Evolutionary conservation across 495 filamentous ascomycete genomes (phyloP).

Genomic region (Podospora pseudoanserina): DNA sequence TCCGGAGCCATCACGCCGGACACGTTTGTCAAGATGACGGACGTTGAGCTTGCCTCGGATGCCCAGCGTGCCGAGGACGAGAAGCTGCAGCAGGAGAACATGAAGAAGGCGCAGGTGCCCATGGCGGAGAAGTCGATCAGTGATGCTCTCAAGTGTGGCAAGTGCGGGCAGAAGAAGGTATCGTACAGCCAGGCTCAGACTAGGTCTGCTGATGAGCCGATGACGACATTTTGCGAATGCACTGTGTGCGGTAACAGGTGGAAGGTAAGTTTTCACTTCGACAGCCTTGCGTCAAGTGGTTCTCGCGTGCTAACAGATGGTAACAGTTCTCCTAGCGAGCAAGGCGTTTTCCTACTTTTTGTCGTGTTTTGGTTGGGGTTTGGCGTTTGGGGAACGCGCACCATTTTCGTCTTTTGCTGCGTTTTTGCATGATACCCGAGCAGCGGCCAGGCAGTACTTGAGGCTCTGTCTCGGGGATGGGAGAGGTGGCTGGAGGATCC

Average conservation of each 20-base stretch:
- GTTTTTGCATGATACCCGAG: slow-evolving; percentile 14
- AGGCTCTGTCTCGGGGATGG: not conserved
- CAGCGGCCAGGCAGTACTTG: not conserved
- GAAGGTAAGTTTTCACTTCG: slow-evolving; percentile 51
- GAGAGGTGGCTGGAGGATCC: not conserved
- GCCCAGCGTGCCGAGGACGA: slow-evolving; percentile 74
- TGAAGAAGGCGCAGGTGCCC: slow-evolving; percentile 91
- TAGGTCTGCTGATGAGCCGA: slow-evolving; percentile 85
- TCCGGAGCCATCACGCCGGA: slow-evolving; percentile 65
- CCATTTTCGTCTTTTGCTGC: not conserved
- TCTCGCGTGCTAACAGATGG: not conserved
- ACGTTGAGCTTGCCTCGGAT: slow-evolving; percentile 51
- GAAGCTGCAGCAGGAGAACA: slow-evolving; percentile 78
- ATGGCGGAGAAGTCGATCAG: slow-evolving; percentile 84
- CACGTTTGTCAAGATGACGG: slow-evolving; percentile 63
- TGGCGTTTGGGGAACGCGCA: slow-evolving; percentile 10
- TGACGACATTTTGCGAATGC: slow-evolving; percentile 82
- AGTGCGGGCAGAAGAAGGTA: slow-evolving; percentile 88
- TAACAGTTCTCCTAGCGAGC: not conserved
- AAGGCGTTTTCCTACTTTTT: not conserved
- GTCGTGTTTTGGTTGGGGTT: not conserved
- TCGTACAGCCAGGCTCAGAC: slow-evolving; percentile 95
- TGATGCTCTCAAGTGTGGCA: slow-evolving; percentile 78
- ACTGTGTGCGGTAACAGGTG: slow-evolving; percentile 70
- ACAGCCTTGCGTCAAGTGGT: not conserved